These are phyloP conservation scores for Pulicaria dysenterica DNA, from an alignment of 129 eudicot genomes.

Conservation along the genomic window DNA sequence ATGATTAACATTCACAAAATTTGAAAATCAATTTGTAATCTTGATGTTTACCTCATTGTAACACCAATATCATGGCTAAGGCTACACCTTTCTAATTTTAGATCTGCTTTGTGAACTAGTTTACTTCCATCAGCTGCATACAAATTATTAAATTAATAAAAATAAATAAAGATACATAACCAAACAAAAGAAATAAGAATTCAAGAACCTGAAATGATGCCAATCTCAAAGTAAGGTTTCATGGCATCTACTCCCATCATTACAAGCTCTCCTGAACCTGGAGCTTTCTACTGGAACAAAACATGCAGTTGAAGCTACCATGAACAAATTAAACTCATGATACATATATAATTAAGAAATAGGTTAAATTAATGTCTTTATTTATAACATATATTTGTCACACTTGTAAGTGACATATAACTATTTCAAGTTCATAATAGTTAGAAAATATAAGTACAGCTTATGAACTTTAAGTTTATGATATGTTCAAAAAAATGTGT, in stretches of 20 bases:
- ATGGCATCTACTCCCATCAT: conserved; percentile 61
- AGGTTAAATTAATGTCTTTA: no score
- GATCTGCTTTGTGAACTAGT: conserved; percentile 64
- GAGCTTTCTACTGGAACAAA: conserved; percentile 55
- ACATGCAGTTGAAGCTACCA: not conserved
- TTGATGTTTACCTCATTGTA: conserved; percentile 51
- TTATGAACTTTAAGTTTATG: no score
- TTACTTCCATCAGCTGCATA: conserved; percentile 54
- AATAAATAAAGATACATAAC: not conserved
- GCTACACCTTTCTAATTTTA: conserved; percentile 52
- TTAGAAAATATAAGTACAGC: no score
- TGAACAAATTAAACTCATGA: not conserved
- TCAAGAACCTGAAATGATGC: conserved; percentile 59
- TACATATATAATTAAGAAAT: no score
- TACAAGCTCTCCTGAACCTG: conserved; percentile 68
- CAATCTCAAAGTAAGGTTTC: conserved; percentile 64
- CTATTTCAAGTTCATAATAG: no score
- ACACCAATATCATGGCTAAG: conserved; percentile 78
- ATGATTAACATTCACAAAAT: not conserved
- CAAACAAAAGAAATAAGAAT: not conserved
- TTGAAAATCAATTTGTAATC: not conserved
- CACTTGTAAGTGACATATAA: no score
- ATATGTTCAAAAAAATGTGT: no score
- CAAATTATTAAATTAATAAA: not conserved
- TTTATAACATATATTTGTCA: no score